Conservation (phyloP, 2,329 filamentous ascomycete species). For the Zasmidium citrigriseum region DNA sequence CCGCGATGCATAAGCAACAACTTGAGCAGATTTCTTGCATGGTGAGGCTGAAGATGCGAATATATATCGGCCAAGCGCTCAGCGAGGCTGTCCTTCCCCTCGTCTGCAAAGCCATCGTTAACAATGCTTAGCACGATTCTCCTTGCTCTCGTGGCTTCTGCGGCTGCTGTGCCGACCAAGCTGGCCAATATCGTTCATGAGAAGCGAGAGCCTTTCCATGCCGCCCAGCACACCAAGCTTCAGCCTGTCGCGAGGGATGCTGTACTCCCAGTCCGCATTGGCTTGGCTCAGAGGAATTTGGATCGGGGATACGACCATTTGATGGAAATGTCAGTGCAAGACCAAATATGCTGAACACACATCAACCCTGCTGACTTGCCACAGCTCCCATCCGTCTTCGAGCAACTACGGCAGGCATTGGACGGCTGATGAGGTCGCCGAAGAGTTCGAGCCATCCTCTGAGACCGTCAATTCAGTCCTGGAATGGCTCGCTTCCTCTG, state of each 20-base stretch:
- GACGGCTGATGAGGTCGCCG: conserved; percentile 44
- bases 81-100: background rate
- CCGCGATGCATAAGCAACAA: background rate
- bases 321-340: conserved; percentile 38
- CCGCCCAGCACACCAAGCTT: conserved; percentile 22
- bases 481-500: conserved; percentile 50
- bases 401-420: conserved; percentile 45
- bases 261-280: conserved; percentile 38
- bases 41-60: background rate
- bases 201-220: conserved; percentile 21
- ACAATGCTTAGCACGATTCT: background rate
- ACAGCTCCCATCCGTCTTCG: conserved; percentile 43
- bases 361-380: background rate
- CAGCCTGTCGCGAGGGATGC: conserved; percentile 26
- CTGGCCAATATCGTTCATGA: conserved; percentile 31
- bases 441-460: conserved; percentile 42
- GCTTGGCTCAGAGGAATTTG: conserved; percentile 35
- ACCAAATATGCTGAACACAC: background rate
- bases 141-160: background rate
- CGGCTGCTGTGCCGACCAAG: background rate
- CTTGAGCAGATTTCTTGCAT: background rate
- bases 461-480: conserved; percentile 51
- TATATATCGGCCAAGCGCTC: background rate
- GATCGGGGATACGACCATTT: conserved; percentile 33
- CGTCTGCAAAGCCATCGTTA: background rate